phyloP scores from a whole-genome alignment of 345 rosid genomes.

The Euphorbia peplus region DNA sequence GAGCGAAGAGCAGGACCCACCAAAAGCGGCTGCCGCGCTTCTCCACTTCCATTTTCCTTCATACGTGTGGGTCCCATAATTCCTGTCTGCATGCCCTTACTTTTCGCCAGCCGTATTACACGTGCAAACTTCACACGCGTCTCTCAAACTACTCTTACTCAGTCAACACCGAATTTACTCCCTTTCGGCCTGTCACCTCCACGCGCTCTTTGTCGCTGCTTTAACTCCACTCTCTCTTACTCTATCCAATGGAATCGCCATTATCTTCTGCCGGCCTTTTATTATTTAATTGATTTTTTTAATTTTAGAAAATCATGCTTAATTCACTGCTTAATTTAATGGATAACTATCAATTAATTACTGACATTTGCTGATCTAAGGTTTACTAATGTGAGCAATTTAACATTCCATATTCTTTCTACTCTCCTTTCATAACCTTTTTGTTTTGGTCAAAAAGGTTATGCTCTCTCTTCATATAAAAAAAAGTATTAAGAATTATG shows the following conservation, averaged over 20 bases:
- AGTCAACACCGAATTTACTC: slow-evolving; percentile 28
- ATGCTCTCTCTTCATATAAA: too few relatives aligned
- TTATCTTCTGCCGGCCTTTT: too few relatives aligned
- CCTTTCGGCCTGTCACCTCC: slow-evolving; percentile 22
- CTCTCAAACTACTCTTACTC: slow-evolving; percentile 16
- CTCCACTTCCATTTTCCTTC: slow-evolving; percentile 31
- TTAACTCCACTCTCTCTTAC: neutral
- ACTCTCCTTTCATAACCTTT: too few relatives aligned
- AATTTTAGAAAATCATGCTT: too few relatives aligned
- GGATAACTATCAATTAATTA: too few relatives aligned
- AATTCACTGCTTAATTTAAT: too few relatives aligned
- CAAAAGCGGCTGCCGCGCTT: slow-evolving; percentile 51
- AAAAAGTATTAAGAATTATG: too few relatives aligned
- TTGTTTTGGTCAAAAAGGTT: too few relatives aligned
- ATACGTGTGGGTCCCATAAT: slow-evolving; percentile 32
- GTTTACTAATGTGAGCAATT: too few relatives aligned
- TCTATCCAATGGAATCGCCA: neutral
- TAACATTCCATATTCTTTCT: too few relatives aligned
- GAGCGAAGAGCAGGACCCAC: slow-evolving; percentile 35
- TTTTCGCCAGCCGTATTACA: slow-evolving; percentile 14
- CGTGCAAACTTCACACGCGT: slow-evolving; percentile 36
- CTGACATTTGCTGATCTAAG: too few relatives aligned
- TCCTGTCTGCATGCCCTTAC: slow-evolving; percentile 23
- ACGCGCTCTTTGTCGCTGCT: slow-evolving; percentile 10
- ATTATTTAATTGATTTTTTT: too few relatives aligned